Evolutionary conservation across 257 asterid genomes (phyloP), one percentile per base, ranked within the genome.

Genomic region (Solanum lycopersicoides): DNA sequence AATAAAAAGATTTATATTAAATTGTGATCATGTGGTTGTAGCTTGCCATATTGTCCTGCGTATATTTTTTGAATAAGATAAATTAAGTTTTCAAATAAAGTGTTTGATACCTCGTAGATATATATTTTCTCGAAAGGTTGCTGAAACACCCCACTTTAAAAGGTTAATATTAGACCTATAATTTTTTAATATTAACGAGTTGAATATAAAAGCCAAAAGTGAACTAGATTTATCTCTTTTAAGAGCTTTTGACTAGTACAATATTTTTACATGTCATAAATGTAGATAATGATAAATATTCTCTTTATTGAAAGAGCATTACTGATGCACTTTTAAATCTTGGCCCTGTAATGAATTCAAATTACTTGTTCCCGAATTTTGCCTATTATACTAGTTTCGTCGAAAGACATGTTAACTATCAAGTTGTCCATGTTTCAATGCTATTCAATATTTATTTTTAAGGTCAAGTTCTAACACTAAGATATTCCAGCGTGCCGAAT

Each of bases 401-500:
- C 98, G 9, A 93, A 95, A 91, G 99, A 94, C 92, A 92, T 97
- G 98, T 96, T 82, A 73, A 77, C 77, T 32, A 60, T 75, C 35
- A 34, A 32, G 44, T 18, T 47, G 25, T 85, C 83, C 87, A n/a
- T 83, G 45, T 71, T 88, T 85, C n/a, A 83, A 75, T 82, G 41
- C 84, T 20, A 42, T 59, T 41, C 66, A n/a, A 14, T 66, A 42
- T 50, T 41, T 71, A 21, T 18, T 44, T 7, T 42, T 56, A 41
- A 44, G 30, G 56, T 86, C 32, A 84, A 85, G 80, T 28, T 60
- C 85, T 86, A 83, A 76, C 21, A 21, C 34, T 30, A 37, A 66
- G 39, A 72, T 23, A 87, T 86, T 88, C 65, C 96, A 96, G 98
- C 89, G 96, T 96, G 82, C 97, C 99, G 41, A 95, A 95, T 91